A percentile compares a stretch with the other conserved stretches of the same genome.
phyloP scores from a whole-genome alignment of 768 basidiomycete genomes.

The Suillus brevipes region DNA sequence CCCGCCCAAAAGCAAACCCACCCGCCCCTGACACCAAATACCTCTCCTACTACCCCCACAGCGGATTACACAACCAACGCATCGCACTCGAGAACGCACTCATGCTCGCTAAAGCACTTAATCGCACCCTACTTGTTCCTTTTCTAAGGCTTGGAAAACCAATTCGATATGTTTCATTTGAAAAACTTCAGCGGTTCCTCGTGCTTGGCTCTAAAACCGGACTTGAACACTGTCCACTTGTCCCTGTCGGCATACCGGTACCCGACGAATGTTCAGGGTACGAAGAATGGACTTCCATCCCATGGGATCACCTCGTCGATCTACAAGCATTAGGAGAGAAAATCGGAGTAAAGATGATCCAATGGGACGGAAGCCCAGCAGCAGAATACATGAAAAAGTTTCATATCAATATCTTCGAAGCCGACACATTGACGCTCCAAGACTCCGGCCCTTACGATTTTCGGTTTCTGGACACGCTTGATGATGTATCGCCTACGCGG shows the following conservation, averaged over 20 bases:
- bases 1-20: constrained; percentile 30
- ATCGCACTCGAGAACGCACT: constrained; percentile 86
- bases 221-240: constrained; percentile 48
- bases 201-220: constrained; percentile 52
- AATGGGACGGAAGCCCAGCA: not conserved
- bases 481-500: constrained; percentile 22
- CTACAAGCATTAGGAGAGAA: constrained; percentile 35
- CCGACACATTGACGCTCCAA: not conserved
- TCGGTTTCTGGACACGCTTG: constrained; percentile 2
- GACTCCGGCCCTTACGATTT: not conserved
- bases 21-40: constrained; percentile 46
- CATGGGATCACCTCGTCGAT: constrained; percentile 74
- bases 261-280: constrained; percentile 64
- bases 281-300: constrained; percentile 57
- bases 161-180: constrained; percentile 57
- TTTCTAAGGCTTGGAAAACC: constrained; percentile 69
- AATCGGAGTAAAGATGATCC: not conserved
- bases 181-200: constrained; percentile 47
- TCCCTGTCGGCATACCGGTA: constrained; percentile 34
- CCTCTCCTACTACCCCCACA: constrained; percentile 79
- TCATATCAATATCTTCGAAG: not conserved
- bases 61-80: constrained; percentile 84
- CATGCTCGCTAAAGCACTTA: constrained; percentile 64
- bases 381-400: not conserved
- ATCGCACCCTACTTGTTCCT: constrained; percentile 80